These are phyloP conservation scores for Pisolithus orientalis DNA, from an alignment of 768 basidiomycete species.

Conservation along the genomic window DNA sequence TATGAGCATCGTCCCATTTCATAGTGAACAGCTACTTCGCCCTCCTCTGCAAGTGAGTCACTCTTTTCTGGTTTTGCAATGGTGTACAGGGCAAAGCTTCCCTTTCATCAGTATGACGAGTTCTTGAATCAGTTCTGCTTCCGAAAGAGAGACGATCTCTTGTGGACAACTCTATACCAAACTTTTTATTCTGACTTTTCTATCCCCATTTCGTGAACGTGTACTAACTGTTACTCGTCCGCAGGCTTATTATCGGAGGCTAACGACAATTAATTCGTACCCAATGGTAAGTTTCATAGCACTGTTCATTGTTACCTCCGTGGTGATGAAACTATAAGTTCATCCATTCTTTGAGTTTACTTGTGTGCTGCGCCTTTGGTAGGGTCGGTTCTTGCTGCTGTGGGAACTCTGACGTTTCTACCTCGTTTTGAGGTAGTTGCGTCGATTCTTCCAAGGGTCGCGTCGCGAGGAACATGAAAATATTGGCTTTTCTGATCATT, in stretches of 20 bases:
- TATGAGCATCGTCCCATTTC: neutral
- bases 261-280: too few relatives aligned
- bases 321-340: conserved; percentile 67
- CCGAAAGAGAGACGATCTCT: conserved; percentile 70
- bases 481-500: conserved; percentile 55
- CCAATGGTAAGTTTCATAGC: neutral
- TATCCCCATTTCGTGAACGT: neutral
- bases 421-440: conserved; percentile 46
- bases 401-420: conserved; percentile 26
- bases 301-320: neutral
- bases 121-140: conserved; percentile 71
- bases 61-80: neutral
- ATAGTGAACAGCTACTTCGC: too few relatives aligned
- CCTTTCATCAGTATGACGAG: conserved; percentile 37
- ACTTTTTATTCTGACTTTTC: conserved; percentile 40
- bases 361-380: conserved; percentile 26
- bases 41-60: conserved; percentile 9
- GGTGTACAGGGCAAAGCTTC: neutral
- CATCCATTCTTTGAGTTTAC: conserved; percentile 77
- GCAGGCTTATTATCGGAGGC: too few relatives aligned
- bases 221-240: conserved; percentile 2
- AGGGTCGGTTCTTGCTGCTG: conserved; percentile 30
- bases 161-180: conserved; percentile 58
- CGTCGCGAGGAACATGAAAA: conserved; percentile 48
- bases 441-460: conserved; percentile 29